Evolutionary conservation across 108 stramenopile species (phyloP).

Genomic region (Pseudonitzschia delicatissima): DNA sequence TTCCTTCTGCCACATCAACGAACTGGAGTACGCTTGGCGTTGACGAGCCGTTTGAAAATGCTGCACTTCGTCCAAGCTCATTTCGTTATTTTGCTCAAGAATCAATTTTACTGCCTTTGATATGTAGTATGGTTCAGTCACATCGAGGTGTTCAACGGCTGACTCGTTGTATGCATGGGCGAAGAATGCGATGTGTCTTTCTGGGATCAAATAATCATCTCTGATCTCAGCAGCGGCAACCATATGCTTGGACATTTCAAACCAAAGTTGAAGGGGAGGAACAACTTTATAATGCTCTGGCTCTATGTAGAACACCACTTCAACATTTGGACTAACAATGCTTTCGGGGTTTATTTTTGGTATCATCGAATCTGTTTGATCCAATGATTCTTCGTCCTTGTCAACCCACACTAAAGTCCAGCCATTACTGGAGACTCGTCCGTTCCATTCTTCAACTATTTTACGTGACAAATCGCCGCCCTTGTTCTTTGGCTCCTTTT

Average conservation of each 20-base stretch:
- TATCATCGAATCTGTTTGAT: constrained; percentile 55
- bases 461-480: background rate
- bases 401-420: constrained; percentile 56
- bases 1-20: constrained; percentile 14
- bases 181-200: constrained; percentile 41
- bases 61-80: constrained; percentile 17
- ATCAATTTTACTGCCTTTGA: constrained; percentile 9
- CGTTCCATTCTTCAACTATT: constrained; percentile 39
- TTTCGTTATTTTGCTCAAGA: constrained; percentile 10
- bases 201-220: constrained; percentile 10
- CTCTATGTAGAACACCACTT: constrained; percentile 53
- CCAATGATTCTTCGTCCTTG: constrained; percentile 32
- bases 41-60: constrained; percentile 20
- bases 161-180: constrained; percentile 18
- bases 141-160: constrained; percentile 28
- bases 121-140: constrained; percentile 1
- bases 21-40: constrained; percentile 48
- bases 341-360: constrained; percentile 54
- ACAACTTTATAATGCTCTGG: constrained; percentile 28
- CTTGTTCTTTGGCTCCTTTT: background rate
- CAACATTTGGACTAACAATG: constrained; percentile 47
- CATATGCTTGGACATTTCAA: constrained; percentile 18
- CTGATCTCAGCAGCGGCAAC: constrained; percentile 23
- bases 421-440: constrained; percentile 38
- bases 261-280: constrained; percentile 28